Evolutionary conservation across 2,329 filamentous ascomycete genomes (phyloP), one percentile per base, ranked within the genome.

Genomic region (Hymenoscyphus repandus): DNA sequence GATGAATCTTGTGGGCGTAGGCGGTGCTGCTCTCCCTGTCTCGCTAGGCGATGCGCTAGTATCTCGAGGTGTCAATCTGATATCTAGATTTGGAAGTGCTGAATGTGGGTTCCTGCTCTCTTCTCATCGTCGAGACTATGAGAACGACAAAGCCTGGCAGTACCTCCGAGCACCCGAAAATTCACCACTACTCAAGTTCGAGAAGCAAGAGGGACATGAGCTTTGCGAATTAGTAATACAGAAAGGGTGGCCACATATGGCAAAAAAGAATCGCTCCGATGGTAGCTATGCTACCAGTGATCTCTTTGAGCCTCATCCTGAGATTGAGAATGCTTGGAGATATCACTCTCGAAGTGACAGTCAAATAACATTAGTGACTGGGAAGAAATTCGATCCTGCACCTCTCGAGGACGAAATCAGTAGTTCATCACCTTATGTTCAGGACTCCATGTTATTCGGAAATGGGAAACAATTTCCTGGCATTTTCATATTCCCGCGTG

Each of bases 331-430:
- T 48, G 78, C 80, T 0, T 87, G 82, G 82, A 73, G 74, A 32
- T 85, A 85, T 58, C 74, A 83, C 47, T 80, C 77, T 1, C 70
- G 83, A 36, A 74, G 75, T 0, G 84, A 87, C 57, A 74, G 78
- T 2, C 81, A 81, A 47, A 72, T 86, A 33, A 79, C 78, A 0
- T 70, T 87, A 3, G 69, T 79, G 9, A 86, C 82, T 6, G 83
- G 83, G 2, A 85, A 86, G 69, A 87, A 86, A 57, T 85, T 86
- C 53, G 81, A 86, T 57, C 82, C 83, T 1, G 75, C 77, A 1
- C 77, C 78, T 0, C 63, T 86, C 2, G 83, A 87, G 62, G 75
- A 73, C 2, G 71, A 70, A 0, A 73, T 86, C 4, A 64, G 72
- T 1, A 69, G 73, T 1, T 73, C 72, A 0, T 57, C 47, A 62